A percentile compares a stretch with the other conserved stretches of the same genome.
Evolutionary conservation across 306 rosid genomes (phyloP).

Genomic region (Sophora flavescens): DNA sequence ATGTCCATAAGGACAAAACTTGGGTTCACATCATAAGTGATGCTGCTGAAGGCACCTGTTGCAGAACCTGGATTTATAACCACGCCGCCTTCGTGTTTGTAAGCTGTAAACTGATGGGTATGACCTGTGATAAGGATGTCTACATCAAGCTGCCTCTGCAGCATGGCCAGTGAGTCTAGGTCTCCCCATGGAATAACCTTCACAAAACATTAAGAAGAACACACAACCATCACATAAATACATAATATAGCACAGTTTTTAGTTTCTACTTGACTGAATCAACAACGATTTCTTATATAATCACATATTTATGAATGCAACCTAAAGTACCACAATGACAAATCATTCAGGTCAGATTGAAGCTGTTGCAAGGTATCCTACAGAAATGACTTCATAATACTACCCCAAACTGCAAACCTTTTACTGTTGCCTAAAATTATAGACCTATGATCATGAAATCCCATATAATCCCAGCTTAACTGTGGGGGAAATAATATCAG

Average conservation of each 20-base stretch:
- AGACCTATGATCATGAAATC: neutral
- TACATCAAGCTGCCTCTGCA: slow-evolving; percentile 98
- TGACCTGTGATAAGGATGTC: slow-evolving; percentile 99
- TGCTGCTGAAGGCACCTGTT: slow-evolving; percentile 93
- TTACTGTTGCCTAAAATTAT: neutral
- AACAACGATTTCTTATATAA: slow-evolving; percentile 1
- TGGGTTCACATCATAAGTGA: slow-evolving; percentile 95
- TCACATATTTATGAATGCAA: neutral
- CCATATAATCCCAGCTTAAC: no score
- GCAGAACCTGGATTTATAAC: slow-evolving; percentile 99
- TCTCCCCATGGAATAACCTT: slow-evolving; percentile 99
- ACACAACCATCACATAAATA: slow-evolving; percentile 4
- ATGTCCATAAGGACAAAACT: slow-evolving; percentile 99
- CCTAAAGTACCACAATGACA: slow-evolving; percentile 5
- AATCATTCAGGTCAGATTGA: slow-evolving; percentile 25
- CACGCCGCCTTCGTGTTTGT: slow-evolving; percentile 97
- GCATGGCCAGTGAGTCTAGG: slow-evolving; percentile 98
- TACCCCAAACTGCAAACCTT: neutral
- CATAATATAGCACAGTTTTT: neutral
- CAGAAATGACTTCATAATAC: slow-evolving; percentile 15
- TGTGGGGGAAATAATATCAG: neutral
- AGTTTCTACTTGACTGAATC: slow-evolving; percentile 13
- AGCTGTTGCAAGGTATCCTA: slow-evolving; percentile 2
- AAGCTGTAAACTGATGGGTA: slow-evolving; percentile 96
- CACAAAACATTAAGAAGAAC: slow-evolving; percentile 42